These are phyloP conservation scores for Kwoniella sp. DNA, from an alignment of 768 basidiomycete genomes.

Conservation along the genomic window DNA sequence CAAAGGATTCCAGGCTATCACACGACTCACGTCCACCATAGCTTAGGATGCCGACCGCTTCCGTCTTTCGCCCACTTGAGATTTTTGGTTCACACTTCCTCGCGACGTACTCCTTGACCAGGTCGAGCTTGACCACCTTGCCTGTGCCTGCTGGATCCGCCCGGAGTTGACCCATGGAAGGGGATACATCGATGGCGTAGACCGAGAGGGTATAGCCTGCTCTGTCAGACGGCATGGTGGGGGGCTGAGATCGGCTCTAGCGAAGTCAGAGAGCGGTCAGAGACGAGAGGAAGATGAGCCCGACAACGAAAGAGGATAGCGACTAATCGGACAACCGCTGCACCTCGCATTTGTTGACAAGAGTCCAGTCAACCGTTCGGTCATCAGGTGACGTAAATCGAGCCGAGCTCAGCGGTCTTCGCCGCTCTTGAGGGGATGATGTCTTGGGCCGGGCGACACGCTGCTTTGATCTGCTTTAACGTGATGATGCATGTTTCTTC, in stretches of 20 bases:
- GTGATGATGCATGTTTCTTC: no score
- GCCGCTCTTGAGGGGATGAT: no score
- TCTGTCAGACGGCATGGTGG: conserved; percentile 33
- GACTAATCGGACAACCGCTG: no score
- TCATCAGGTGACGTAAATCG: no score
- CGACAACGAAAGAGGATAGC: no score
- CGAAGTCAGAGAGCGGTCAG: no score
- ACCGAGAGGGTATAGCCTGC: conserved; percentile 47
- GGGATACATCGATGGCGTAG: conserved; percentile 83
- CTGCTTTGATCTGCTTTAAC: no score
- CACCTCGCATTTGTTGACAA: no score
- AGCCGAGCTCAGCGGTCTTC: no score
- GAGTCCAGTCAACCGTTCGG: no score
- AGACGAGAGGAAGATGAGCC: no score
- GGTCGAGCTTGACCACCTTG: conserved; percentile 66
- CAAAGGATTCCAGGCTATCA: neutral
- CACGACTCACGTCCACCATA: conserved; percentile 68
- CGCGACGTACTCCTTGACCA: conserved; percentile 79
- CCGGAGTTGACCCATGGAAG: conserved; percentile 70
- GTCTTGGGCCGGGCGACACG: no score
- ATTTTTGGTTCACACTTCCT: conserved; percentile 94
- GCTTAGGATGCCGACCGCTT: conserved; percentile 81
- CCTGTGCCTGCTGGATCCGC: conserved; percentile 59
- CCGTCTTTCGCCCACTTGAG: conserved; percentile 84
- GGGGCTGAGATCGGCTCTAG: neutral